Evolutionary conservation across 2,329 filamentous ascomycete genomes (phyloP).

Genomic region (Exophiala lecanii-corni): DNA sequence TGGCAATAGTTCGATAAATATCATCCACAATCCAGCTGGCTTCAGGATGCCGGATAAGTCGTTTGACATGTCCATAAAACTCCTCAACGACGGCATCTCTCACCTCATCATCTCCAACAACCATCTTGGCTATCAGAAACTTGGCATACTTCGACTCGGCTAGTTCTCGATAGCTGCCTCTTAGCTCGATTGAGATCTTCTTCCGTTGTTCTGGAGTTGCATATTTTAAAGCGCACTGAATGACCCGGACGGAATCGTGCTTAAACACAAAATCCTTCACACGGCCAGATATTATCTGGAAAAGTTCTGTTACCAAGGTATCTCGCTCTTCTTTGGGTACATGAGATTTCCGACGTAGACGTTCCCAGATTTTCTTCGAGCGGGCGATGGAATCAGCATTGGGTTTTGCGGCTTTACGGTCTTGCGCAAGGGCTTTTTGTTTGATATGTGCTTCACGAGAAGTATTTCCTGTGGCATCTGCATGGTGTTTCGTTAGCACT

Average conservation of each 20-base stretch:
- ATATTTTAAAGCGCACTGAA: conserved; percentile 97
- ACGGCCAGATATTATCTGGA: conserved; percentile 81
- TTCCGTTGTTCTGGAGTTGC: conserved; percentile 77
- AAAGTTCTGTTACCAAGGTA: conserved; percentile 81
- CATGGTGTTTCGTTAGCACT: conserved; percentile 3
- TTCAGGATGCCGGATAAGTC: conserved; percentile 92
- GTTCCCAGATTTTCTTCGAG: conserved; percentile 96
- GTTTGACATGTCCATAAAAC: conserved; percentile 89
- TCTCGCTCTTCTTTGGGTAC: conserved; percentile 86
- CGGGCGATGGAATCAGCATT: conserved; percentile 83
- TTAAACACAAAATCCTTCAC: conserved; percentile 97
- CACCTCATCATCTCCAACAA: conserved; percentile 90
- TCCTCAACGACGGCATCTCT: conserved; percentile 86
- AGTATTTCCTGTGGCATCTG: conserved; percentile 51
- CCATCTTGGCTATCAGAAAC: conserved; percentile 90
- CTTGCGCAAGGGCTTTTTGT: conserved; percentile 80
- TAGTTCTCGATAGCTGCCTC: conserved; percentile 75
- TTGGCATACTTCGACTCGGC: conserved; percentile 97
- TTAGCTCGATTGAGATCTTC: conserved; percentile 79
- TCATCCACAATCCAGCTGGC: conserved; percentile 98
- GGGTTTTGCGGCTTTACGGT: conserved; percentile 89
- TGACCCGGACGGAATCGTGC: conserved; percentile 93
- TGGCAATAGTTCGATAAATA: conserved; percentile 85
- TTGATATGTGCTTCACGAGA: conserved; percentile 85
- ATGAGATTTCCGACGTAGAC: conserved; percentile 85